Evolutionary conservation across 2,329 filamentous ascomycete species (phyloP).

Genomic region (Fusarium mexicanum): DNA sequence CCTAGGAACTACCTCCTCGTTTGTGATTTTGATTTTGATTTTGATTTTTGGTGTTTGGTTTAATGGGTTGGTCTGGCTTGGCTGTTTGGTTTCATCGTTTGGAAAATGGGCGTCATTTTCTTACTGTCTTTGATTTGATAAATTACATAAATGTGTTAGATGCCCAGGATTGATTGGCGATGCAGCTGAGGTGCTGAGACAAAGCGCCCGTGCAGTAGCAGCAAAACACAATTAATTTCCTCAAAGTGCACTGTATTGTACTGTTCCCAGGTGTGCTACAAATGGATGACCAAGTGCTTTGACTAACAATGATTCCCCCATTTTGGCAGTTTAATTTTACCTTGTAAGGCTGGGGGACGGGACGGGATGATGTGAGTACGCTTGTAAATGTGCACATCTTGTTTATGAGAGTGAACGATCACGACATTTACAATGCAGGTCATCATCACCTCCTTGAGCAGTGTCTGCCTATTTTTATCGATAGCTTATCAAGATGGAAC

Average conservation of each 20-base stretch:
- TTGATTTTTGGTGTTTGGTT: too few relatives aligned
- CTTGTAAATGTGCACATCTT: slow-evolving; percentile 1
- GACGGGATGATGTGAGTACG: slow-evolving; percentile 9
- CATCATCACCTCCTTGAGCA: background rate
- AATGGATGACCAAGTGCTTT: slow-evolving; percentile 25
- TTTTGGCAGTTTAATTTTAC: background rate
- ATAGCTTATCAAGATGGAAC: background rate
- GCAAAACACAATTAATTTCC: background rate
- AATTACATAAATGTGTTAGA: slow-evolving; percentile 16
- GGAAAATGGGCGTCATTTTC: background rate
- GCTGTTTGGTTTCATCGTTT: background rate
- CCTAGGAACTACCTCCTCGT: slow-evolving; percentile 2
- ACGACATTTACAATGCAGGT: background rate
- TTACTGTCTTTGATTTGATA: background rate
- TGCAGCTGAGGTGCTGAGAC: slow-evolving; percentile 10
- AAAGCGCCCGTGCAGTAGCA: background rate
- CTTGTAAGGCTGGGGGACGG: slow-evolving; percentile 11
- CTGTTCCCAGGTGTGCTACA: background rate
- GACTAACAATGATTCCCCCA: slow-evolving; percentile 5
- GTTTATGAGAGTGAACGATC: background rate
- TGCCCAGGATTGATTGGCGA: background rate
- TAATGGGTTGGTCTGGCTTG: background rate
- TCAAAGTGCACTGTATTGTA: background rate
- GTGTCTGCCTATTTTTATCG: background rate
- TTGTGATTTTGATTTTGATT: slow-evolving; percentile 21